These are phyloP conservation scores for Stipa capillata DNA, from an alignment of 176 grass and related monocot species.

Conservation along the genomic window DNA sequence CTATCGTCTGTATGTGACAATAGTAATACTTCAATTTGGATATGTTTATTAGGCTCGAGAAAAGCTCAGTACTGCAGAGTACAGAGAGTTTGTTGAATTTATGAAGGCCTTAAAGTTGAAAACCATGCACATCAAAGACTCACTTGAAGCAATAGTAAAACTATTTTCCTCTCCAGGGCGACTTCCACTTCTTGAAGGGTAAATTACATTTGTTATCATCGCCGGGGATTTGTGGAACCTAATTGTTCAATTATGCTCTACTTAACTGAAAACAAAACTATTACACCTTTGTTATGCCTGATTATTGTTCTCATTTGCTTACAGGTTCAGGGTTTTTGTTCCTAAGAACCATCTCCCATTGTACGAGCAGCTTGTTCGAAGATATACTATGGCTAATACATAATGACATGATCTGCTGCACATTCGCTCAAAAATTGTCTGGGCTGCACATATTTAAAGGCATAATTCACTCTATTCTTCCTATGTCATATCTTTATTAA, in stretches of 20 bases:
- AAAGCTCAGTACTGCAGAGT: constrained; percentile 61
- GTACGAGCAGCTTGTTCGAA: constrained; percentile 68
- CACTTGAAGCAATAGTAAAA: constrained; percentile 78
- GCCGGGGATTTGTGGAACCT: background rate
- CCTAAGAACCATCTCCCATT: constrained; percentile 58
- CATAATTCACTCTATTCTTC: constrained; percentile 4
- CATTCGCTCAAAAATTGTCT: too few species aligned
- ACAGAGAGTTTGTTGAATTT: constrained; percentile 75
- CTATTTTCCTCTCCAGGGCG: constrained; percentile 65
- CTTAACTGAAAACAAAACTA: background rate
- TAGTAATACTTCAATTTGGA: constrained; percentile 2
- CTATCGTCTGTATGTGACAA: constrained; percentile 5
- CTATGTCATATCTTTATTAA: constrained; percentile 1
- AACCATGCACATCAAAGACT: constrained; percentile 49
- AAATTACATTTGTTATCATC: constrained; percentile 20
- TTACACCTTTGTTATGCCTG: constrained; percentile 24
- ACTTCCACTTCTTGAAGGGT: constrained; percentile 75
- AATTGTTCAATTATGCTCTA: constrained; percentile 3
- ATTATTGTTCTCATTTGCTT: constrained; percentile 25
- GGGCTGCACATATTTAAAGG: constrained; percentile 22
- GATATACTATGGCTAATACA: constrained; percentile 39
- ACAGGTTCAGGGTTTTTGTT: constrained; percentile 93
- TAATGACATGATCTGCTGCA: constrained; percentile 9
- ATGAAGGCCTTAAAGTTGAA: constrained; percentile 90
- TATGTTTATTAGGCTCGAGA: constrained; percentile 57